These are phyloP conservation scores for Magnolia sinica DNA, from an alignment of 164 flowering plant species.

Conservation along the genomic window DNA sequence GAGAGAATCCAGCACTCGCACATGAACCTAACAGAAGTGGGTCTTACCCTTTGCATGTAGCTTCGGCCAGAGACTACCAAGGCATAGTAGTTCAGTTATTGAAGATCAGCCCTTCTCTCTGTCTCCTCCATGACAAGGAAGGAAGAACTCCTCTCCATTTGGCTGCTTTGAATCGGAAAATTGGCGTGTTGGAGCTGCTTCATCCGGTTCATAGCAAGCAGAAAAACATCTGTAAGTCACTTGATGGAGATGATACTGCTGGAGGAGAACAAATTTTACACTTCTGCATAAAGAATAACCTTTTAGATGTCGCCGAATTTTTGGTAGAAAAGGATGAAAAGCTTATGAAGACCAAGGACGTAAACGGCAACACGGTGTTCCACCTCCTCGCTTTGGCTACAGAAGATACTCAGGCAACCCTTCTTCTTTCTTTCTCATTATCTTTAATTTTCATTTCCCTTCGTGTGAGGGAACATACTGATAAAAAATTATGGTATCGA, in stretches of 20 bases:
- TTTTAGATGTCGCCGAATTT: not conserved
- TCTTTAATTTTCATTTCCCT: no score
- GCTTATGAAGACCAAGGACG: not conserved
- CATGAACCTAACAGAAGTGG: not conserved
- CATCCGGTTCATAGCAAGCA: not conserved
- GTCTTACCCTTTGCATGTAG: not conserved
- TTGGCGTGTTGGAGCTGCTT: not conserved
- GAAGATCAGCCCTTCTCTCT: not conserved
- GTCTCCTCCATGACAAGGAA: not conserved
- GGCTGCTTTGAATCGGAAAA: not conserved
- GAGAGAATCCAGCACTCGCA: not conserved
- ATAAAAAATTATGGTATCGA: no score
- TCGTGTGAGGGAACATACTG: no score
- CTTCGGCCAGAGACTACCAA: not conserved
- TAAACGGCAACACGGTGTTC: no score
- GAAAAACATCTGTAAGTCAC: not conserved
- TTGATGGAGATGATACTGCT: not conserved
- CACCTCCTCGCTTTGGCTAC: no score
- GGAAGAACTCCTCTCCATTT: conserved; percentile 2
- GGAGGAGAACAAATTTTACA: not conserved
- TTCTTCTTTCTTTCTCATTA: no score
- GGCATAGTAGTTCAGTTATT: not conserved
- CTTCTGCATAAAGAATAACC: not conserved
- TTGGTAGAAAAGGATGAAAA: not conserved
- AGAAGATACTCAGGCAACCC: no score